phyloP scores from a whole-genome alignment of 1,284 basidiomycete species.

The Irpex rosettiformis region DNA sequence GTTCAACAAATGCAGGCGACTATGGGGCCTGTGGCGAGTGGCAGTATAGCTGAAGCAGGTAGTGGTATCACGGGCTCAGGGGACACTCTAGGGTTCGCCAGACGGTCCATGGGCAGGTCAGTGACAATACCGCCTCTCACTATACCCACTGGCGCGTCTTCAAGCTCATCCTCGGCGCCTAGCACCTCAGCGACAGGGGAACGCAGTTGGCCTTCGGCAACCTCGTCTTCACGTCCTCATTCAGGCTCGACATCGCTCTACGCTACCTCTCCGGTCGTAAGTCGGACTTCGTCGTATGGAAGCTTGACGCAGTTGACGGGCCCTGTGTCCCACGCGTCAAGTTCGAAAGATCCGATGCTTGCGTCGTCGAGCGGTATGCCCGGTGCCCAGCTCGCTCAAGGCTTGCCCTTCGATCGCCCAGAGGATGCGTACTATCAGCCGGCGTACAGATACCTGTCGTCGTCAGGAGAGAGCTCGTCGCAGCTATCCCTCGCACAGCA shows the following conservation, averaged over 20 bases:
- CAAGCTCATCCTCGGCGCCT: slow-evolving; percentile 27
- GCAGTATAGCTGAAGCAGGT: too few relatives aligned
- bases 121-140: slow-evolving; percentile 30
- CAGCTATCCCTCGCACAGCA: not conserved
- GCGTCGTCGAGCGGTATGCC: not conserved
- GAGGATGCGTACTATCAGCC: slow-evolving; percentile 5
- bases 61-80: not conserved
- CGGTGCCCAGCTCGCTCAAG: not conserved
- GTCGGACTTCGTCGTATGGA: slow-evolving; percentile 22
- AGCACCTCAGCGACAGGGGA: slow-evolving; percentile 33
- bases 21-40: not conserved
- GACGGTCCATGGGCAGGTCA: slow-evolving; percentile 22
- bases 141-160: slow-evolving; percentile 19
- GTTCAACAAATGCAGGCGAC: slow-evolving; percentile 16
- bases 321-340: not conserved
- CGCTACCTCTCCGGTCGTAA: slow-evolving; percentile 21
- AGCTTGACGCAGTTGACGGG: slow-evolving; percentile 3
- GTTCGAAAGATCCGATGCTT: slow-evolving; percentile 8
- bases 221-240: slow-evolving; percentile 24
- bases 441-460: not conserved
- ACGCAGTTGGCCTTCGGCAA: slow-evolving; percentile 28
- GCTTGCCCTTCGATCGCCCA: not conserved
- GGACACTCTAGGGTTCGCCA: slow-evolving; percentile 13
- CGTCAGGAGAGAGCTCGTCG: not conserved
- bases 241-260: slow-evolving; percentile 8